Percentiles rank a stretch among this genome's conserved stretches.
Conservation (phyloP, 179 eudicot species). For the Silene vulgaris region DNA sequence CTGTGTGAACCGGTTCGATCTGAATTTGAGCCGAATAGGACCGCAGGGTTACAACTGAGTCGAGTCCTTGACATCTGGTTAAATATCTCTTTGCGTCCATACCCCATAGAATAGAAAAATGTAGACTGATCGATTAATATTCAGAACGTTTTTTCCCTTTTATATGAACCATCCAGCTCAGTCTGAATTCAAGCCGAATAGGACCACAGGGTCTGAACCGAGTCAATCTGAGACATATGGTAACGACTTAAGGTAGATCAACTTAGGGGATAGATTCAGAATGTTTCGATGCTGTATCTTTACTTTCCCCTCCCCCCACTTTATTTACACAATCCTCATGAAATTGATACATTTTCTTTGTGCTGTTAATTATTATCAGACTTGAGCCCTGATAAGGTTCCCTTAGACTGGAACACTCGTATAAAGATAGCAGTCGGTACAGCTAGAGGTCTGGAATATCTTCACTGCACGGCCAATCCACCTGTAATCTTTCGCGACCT, state of each 20-base stretch:
- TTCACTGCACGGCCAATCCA: constrained; percentile 57
- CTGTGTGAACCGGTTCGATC: neutral
- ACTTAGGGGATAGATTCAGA: neutral
- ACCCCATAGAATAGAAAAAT: no score
- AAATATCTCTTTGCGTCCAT: neutral
- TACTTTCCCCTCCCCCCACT: neutral
- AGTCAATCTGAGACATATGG: no score
- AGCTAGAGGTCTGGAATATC: constrained; percentile 60
- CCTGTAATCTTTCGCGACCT: constrained; percentile 63
- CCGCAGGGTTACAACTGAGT: neutral
- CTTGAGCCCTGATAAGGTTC: constrained; percentile 37
- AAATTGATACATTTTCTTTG: neutral
- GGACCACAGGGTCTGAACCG: no score
- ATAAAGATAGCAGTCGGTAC: constrained; percentile 57
- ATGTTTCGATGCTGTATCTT: neutral
- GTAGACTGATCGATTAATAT: no score
- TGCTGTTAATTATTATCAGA: constrained; percentile 26
- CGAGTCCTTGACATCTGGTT: neutral
- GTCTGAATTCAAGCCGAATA: no score
- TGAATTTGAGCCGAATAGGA: neutral
- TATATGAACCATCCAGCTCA: no score
- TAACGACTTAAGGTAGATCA: no score
- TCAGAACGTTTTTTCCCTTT: no score
- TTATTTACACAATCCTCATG: neutral
- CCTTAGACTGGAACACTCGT: constrained; percentile 64